Base-by-base conservation (phyloP, 352 stramenopile genomes). In the Plasmopara muralis region DNA sequence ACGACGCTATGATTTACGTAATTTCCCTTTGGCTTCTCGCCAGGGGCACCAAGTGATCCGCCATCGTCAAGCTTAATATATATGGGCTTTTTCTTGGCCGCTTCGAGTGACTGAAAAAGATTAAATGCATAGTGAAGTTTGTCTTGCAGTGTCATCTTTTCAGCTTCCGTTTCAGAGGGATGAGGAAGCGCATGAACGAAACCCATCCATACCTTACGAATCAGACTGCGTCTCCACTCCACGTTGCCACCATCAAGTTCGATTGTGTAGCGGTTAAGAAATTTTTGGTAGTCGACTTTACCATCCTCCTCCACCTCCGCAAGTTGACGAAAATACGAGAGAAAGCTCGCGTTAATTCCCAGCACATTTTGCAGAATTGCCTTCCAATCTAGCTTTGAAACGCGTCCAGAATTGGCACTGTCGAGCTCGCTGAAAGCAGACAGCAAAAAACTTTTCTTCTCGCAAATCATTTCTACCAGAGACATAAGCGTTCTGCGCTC, bases 401-500 rank as follows among this genome's bases (percentile, higher is more conserved):
- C 65, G 5, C 64, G 57, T 2, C 77, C 81, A 28, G 62, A 70
- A 5, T 53, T 53, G 0, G 54, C 28, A 0, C 43, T 60, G 49
- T 87, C 80, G 2, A 70, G 12, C 13, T 74, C 66, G 4, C 51
- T 74, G 43, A 89, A 89, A 35, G 67, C 70, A 40, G 70, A 51
- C 6, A 74, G 41, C 1, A 93, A 45, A 14, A 64, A 56, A 25
- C 67, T 75, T 49, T 87, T 87, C 55, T 90, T 90, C 51, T 93
- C 78, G 16, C 83, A 85, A 47, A 93, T 82, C 3, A 93, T 60
- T 40, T 93, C 79, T 9, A 83, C 68, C 9, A 93, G 58, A 40
- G 79, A 90, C 74, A 87, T 87, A 39, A 93, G 54, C 12, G 83
- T 93, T 35, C 76, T 63, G 20, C 77, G 65, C 51, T 93, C 79